Base-by-base conservation (phyloP, 2,329 filamentous ascomycete genomes). In the Fusarium buxicola region DNA sequence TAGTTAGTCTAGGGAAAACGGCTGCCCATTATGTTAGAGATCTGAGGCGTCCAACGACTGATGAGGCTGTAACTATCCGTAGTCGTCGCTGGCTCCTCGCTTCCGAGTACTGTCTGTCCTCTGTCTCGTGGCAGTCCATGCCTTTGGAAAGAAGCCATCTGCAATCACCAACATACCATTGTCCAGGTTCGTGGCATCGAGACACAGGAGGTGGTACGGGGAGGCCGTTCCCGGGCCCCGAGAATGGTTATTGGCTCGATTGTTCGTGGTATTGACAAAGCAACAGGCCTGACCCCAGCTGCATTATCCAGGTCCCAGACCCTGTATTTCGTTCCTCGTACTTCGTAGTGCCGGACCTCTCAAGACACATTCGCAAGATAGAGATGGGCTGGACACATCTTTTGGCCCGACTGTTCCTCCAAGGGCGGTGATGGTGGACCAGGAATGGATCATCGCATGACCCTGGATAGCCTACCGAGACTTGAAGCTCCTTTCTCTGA, bases 21-120 rank as follows among this genome's bases (percentile, higher is more conserved):
- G 28, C 38, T 55, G 51, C 38, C 44, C 53, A 45, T 25, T 39
- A 34, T n/a, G n/a, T n/a, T n/a, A n/a, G 50, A 32, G 28, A 55
- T 58, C 39, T 58, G 27, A 40, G 39, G 6, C 11, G 11, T 21
- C 13, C 13, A 4, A 13, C n/a, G n/a, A n/a, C n/a, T n/a, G n/a
- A n/a, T n/a, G n/a, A n/a, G n/a, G n/a, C n/a, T n/a, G n/a, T n/a
- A n/a, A n/a, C n/a, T n/a, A n/a, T n/a, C n/a, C n/a, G n/a, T n/a
- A n/a, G n/a, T n/a, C n/a, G 31, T 12, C 7, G 8, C 31, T 7
- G 7, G 8, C 31, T 13, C 31, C 31, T 34, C 31, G 8, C 31
- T 34, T 34, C 31, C n/a, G 32, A n/a, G 15, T 16, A 35, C 15
- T 35, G 15, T 8, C 32, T 9, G 12, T 15, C 4, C n/a, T n/a